Percentiles rank a stretch among this genome's conserved stretches.
These are phyloP conservation scores for Rhodamnia argentea DNA, from an alignment of 345 rosid genomes.

Conservation along the genomic window DNA sequence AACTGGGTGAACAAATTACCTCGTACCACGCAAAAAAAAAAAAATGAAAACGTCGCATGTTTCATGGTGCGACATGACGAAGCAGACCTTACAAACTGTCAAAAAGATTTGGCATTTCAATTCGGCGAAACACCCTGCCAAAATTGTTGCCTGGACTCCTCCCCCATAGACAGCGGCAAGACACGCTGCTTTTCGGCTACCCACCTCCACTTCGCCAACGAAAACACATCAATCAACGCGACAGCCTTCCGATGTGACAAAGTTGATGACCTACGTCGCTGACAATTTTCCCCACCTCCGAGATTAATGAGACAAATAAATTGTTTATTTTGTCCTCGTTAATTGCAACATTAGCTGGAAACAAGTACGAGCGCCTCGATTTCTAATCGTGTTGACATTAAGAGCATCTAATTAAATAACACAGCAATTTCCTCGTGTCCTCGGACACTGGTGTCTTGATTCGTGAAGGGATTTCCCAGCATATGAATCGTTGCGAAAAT, in stretches of 20 bases:
- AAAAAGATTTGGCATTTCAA: background rate
- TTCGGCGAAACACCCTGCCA: background rate
- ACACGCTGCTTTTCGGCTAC: slow-evolving; percentile 2
- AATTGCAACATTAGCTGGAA: background rate
- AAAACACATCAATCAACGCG: too few species aligned
- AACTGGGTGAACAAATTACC: background rate
- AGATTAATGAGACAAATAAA: background rate
- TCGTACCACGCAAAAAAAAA: background rate
- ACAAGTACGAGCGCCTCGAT: background rate
- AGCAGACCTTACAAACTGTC: too few species aligned
- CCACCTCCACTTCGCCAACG: background rate
- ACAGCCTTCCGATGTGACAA: background rate
- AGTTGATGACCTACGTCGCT: background rate
- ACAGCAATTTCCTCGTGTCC: too few species aligned
- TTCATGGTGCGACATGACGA: background rate
- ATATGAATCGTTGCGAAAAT: too few species aligned
- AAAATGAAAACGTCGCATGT: background rate
- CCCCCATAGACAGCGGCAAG: slow-evolving; percentile 1
- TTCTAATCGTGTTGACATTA: too few species aligned
- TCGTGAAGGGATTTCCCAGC: too few species aligned
- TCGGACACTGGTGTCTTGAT: too few species aligned
- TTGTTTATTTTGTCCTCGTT: background rate
- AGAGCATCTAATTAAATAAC: too few species aligned
- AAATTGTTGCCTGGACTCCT: background rate
- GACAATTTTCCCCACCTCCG: background rate